Evolutionary conservation across 768 basidiomycete genomes (phyloP).

Genomic region (Collybia nuda): DNA sequence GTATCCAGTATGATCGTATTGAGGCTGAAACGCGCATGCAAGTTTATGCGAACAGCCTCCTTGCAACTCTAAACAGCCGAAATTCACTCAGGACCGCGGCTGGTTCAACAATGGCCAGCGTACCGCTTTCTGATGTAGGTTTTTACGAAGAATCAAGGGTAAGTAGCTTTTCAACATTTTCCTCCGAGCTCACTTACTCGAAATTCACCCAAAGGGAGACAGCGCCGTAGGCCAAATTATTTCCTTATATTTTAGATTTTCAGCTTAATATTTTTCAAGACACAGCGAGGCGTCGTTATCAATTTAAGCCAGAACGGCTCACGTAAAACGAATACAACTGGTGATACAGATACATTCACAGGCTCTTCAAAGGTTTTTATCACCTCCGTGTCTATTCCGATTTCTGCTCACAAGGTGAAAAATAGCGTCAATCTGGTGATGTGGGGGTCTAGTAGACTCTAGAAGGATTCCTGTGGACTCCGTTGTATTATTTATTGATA

Average conservation of each 20-base stretch:
- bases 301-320: neutral
- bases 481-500: no score
- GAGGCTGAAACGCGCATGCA: neutral
- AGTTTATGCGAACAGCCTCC: conserved; percentile 50
- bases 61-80: conserved; percentile 42
- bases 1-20: neutral
- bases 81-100: conserved; percentile 16
- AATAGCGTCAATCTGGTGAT: no score
- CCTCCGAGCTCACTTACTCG: neutral
- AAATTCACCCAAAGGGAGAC: neutral
- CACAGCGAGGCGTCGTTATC: conserved; percentile 3
- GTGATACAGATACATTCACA: no score
- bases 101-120: conserved; percentile 1
- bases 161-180: neutral
- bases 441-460: no score
- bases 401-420: no score
- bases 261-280: neutral
- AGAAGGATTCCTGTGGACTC: no score
- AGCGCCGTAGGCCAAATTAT: neutral
- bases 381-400: no score
- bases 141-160: conserved; percentile 5
- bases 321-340: no score
- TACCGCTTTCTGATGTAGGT: conserved; percentile 13
- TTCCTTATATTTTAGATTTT: neutral
- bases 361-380: no score